A percentile compares a stretch with the other conserved stretches of the same genome.
Evolutionary conservation across 2,329 filamentous ascomycete genomes (phyloP).

Genomic region (Ilyonectria sp.): DNA sequence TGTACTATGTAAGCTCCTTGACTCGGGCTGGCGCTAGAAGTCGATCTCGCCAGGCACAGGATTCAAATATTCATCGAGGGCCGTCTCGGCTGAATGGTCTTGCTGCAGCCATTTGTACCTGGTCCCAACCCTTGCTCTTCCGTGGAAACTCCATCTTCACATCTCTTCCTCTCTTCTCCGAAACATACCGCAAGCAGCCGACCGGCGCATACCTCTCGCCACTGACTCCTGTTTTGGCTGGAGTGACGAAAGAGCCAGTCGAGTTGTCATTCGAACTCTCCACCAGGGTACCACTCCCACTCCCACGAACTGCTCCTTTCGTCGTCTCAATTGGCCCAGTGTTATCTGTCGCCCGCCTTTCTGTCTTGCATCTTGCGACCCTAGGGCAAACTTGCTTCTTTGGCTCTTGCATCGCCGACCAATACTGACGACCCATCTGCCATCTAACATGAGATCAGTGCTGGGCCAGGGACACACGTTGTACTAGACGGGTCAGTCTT

Average conservation of each 20-base stretch:
- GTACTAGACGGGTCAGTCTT: slow-evolving; percentile 21
- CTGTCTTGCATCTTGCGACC: slow-evolving; percentile 35
- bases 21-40: slow-evolving; percentile 41
- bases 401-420: slow-evolving; percentile 30
- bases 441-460: slow-evolving; percentile 23
- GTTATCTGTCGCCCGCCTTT: slow-evolving; percentile 22
- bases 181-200: slow-evolving; percentile 7
- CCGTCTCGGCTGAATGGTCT: slow-evolving; percentile 35
- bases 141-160: slow-evolving; percentile 12
- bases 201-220: slow-evolving; percentile 7
- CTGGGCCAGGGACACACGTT: slow-evolving; percentile 15
- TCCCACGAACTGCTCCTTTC: slow-evolving; percentile 23
- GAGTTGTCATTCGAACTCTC: slow-evolving; percentile 14
- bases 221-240: slow-evolving; percentile 13
- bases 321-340: slow-evolving; percentile 29
- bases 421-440: slow-evolving; percentile 19
- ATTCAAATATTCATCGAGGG: slow-evolving; percentile 46
- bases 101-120: slow-evolving; percentile 27
- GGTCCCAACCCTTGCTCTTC: slow-evolving; percentile 17
- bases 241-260: slow-evolving; percentile 17
- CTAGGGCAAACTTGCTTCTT: slow-evolving; percentile 33
- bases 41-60: slow-evolving; percentile 43
- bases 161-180: not conserved
- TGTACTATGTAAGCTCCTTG: slow-evolving; percentile 38
- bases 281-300: slow-evolving; percentile 23